Base-by-base conservation (phyloP, 2,329 filamentous ascomycete species). In the Ustulina deusta region DNA sequence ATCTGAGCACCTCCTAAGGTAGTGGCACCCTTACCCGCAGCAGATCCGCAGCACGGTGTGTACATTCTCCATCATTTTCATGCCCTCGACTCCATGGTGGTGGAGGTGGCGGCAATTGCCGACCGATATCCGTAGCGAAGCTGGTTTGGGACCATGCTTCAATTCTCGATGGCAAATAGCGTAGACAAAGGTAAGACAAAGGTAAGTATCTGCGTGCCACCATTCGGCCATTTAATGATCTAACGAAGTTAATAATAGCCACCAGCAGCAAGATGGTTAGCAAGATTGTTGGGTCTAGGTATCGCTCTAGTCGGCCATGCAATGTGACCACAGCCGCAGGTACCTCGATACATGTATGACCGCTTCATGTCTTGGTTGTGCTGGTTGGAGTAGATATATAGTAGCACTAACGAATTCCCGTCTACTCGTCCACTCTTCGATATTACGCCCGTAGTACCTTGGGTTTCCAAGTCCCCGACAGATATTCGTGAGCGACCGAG, bases 11-110 rank as follows among this genome's bases (percentile, higher is more conserved):
- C 22, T 29, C 22, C 13, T 22, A 17, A 36, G 29, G 57, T n/a
- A 36, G 40, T 48, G 29, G 49, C n/a, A 48, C 57, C 57, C 42
- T 60, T 38, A 36, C 29, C 34, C 38, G 57, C 42, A 48, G 57
- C 36, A 49, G 57, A 49, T 48, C 29, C 42, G 57, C 29, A 36
- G 22, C 32, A 34, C 34, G n/a, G 32, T 60, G 57, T 44, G 49
- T 60, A 36, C 22, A 17, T 27, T 25, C 29, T 46, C n/a, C 36
- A 46, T 32, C 11, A 34, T 3, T 15, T 25, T 25, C 51, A n/a
- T 38, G 20, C 22, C 20, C 32, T 36, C 2, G 49, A 15, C 22
- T 27, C 13, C 46, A 29, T 27, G 49, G 29, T 52, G 49, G 7
- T 52, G 49, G 29, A 27, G 11, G 13, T 29, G 17, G 13, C 46